Evolutionary conservation across 2,329 filamentous ascomycete genomes (phyloP).

Genomic region (Beauveria asiatica): DNA sequence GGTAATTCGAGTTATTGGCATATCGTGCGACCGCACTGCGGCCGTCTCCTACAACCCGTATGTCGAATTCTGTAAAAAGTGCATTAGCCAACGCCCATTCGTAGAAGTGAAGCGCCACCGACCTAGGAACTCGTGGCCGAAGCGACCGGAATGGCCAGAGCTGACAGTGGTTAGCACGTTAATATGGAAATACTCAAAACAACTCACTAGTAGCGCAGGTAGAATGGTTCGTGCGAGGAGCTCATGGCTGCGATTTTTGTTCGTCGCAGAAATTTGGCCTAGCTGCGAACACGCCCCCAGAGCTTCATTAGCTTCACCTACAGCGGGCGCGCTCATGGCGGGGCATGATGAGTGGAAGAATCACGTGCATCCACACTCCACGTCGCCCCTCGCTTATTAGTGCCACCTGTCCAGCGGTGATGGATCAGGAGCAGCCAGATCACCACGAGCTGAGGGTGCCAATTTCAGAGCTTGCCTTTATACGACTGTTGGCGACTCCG

Average conservation of each 20-base stretch:
- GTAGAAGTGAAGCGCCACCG: slow-evolving; percentile 5
- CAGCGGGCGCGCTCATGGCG: slow-evolving; percentile 11
- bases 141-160: slow-evolving; percentile 93
- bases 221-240: slow-evolving; percentile 73
- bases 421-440: slow-evolving; percentile 27
- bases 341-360: slow-evolving; percentile 12
- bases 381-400: slow-evolving; percentile 19
- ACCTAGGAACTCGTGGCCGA: slow-evolving; percentile 98
- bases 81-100: slow-evolving; percentile 5
- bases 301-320: neutral
- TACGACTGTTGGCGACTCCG: slow-evolving; percentile 22
- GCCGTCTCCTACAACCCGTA: slow-evolving; percentile 84
- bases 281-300: neutral
- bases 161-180: slow-evolving; percentile 36
- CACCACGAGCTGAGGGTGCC: slow-evolving; percentile 24
- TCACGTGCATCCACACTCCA: slow-evolving; percentile 26
- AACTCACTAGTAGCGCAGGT: slow-evolving; percentile 91
- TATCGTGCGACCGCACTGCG: slow-evolving; percentile 90
- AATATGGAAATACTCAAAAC: slow-evolving; percentile 6
- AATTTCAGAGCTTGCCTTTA: slow-evolving; percentile 20
- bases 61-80: slow-evolving; percentile 72
- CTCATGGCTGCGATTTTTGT: slow-evolving; percentile 42
- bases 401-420: slow-evolving; percentile 32
- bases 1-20: slow-evolving; percentile 99
- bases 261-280: neutral